Evolutionary conservation across 2,329 filamentous ascomycete species (phyloP).

Genomic region (Neonectria ditissima): DNA sequence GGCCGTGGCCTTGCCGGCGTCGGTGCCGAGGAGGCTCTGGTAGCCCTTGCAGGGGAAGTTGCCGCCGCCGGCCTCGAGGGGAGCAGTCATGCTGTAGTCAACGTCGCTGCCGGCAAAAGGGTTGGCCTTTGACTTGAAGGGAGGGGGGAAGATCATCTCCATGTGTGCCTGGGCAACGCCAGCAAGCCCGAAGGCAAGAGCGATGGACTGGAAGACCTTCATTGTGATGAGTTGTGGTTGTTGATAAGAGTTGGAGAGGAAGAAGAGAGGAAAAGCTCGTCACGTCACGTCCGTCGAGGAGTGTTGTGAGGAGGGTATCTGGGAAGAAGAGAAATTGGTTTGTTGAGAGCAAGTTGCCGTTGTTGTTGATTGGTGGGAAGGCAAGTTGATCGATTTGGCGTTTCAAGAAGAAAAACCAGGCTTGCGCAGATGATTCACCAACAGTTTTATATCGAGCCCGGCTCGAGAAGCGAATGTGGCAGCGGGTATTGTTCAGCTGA

Average conservation of each 20-base stretch:
- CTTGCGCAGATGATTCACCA: slow-evolving; percentile 8
- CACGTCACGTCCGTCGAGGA: slow-evolving; percentile 29
- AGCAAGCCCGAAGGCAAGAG: slow-evolving; percentile 56
- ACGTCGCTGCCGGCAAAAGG: slow-evolving; percentile 59
- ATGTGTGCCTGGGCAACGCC: slow-evolving; percentile 65
- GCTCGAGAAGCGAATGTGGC: slow-evolving; percentile 22
- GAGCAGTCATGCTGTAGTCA: slow-evolving; percentile 80
- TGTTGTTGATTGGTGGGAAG: slow-evolving; percentile 23
- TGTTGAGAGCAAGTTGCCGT: slow-evolving; percentile 17
- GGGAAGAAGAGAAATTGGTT: slow-evolving; percentile 7
- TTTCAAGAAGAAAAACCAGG: slow-evolving; percentile 1
- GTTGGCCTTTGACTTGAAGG: slow-evolving; percentile 66
- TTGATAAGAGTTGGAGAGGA: neutral
- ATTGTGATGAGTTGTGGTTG: slow-evolving; percentile 50
- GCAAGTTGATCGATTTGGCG: neutral
- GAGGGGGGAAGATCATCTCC: slow-evolving; percentile 65
- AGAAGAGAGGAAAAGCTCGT: slow-evolving; percentile 14
- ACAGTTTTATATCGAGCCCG: slow-evolving; percentile 31
- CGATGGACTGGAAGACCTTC: slow-evolving; percentile 54
- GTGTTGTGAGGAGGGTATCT: slow-evolving; percentile 31
- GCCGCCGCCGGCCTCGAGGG: slow-evolving; percentile 68
- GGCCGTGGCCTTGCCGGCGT: slow-evolving; percentile 64
- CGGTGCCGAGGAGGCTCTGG: slow-evolving; percentile 61
- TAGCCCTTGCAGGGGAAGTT: slow-evolving; percentile 84
- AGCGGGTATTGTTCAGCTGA: slow-evolving; percentile 21